Base-by-base conservation (phyloP, 805 yeast species). In the Saccharomycopsis babjevae region DNA sequence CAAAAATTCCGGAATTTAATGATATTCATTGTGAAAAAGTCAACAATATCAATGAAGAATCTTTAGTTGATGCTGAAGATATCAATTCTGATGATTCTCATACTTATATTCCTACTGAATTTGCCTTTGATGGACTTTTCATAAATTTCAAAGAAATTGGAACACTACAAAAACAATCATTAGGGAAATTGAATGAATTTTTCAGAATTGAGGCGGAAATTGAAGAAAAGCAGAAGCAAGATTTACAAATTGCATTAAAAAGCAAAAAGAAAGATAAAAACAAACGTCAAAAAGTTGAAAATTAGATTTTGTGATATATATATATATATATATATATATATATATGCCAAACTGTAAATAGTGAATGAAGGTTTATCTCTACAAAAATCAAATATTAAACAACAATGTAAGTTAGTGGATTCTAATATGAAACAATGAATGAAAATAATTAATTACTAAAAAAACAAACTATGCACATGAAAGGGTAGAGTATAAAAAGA, bases 51-150 rank as follows among this genome's bases (percentile, higher is more conserved):
- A 39, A 75, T 74, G 68, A 71, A 69, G 71, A 46, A 46, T 25
- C 32, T 22, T 46, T 13, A 5, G 28, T 10, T 4, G 3, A 36
- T 25, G 25, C 10, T 15, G 57, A 36, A 15, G 20, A 34, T 54
- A n/a, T n/a, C 32, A 38, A 38, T 36, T 6, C 16, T 32, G 25
- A 28, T 15, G 32, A 52, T 34, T 32, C 16, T 32, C 2, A 3
- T 20, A 7, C 36, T 38, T 11, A 36, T 20, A 22, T 46, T 10
- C 52, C 52, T 2, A 46, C 52, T 10, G 74, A 72, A 11, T 77
- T 83, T 69, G 91, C 87, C 0, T 85, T 83, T 68, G 93, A 86
- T 69, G 83, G 86, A 36, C 83, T 85, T 86, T 74, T 77, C 59
- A 73, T 83, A 10, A 71, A 72, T 55, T 74, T 77, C 59, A 73